Evolutionary conservation across 805 yeast species (phyloP).

Genomic region (Candida ortonii): DNA sequence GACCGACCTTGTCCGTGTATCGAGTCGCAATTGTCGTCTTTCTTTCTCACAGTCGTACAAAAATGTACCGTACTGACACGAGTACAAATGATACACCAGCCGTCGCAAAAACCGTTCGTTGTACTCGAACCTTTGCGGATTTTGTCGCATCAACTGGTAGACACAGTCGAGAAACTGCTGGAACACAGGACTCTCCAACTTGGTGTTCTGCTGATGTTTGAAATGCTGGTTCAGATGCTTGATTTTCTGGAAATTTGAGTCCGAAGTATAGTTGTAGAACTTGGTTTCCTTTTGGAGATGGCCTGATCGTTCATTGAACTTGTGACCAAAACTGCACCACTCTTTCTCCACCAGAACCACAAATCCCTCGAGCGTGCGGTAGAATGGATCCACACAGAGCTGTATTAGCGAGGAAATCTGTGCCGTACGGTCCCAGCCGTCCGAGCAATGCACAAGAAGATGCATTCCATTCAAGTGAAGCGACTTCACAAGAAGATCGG

Average conservation of each 20-base stretch:
- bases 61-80: conserved; percentile 95
- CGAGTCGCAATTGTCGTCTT: conserved; percentile 41
- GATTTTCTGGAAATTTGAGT: conserved; percentile 36
- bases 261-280: conserved; percentile 42
- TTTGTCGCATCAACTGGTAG: conserved; percentile 71
- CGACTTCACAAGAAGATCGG: conserved; percentile 77
- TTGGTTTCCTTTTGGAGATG: conserved; percentile 58
- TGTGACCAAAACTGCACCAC: conserved; percentile 93
- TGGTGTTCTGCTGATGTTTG: conserved; percentile 46
- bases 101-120: conserved; percentile 85
- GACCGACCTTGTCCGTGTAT: conserved; percentile 62
- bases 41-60: conserved; percentile 73
- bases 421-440: conserved; percentile 98
- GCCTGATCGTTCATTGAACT: conserved; percentile 80
- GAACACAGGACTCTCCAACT: conserved; percentile 83
- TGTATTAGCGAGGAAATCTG: conserved; percentile 83
- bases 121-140: conserved; percentile 75
- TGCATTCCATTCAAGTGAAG: conserved; percentile 80
- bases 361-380: conserved; percentile 84
- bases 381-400: conserved; percentile 86
- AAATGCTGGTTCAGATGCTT: conserved; percentile 50
- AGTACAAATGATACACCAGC: conserved; percentile 79
- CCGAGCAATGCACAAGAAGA: conserved; percentile 88
- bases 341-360: conserved; percentile 85
- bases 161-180: conserved; percentile 92